phyloP scores from a whole-genome alignment of 129 eudicot species.

The Oenanthe sinensis region DNA sequence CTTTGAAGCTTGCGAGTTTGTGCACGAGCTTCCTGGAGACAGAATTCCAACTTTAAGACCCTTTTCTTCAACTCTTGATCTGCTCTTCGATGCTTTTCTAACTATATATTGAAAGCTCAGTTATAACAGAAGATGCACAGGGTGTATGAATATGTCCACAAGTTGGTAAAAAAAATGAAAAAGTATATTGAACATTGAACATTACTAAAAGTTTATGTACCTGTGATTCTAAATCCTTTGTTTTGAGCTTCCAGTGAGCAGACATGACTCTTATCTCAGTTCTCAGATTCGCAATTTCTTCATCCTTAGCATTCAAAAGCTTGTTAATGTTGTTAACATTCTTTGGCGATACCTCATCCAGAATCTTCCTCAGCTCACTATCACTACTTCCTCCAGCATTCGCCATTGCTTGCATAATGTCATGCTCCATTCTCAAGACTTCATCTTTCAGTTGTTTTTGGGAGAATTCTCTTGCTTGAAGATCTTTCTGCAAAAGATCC shows the following conservation, averaged over 20 bases:
- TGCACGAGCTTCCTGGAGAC: constrained; percentile 95
- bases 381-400: constrained; percentile 60
- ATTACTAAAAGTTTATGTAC: constrained; percentile 18
- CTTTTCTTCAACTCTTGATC: constrained; percentile 92
- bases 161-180: not conserved
- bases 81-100: constrained; percentile 88
- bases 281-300: constrained; percentile 62
- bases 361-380: constrained; percentile 58
- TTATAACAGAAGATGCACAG: not conserved
- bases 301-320: constrained; percentile 68
- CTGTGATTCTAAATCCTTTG: constrained; percentile 81
- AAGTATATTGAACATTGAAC: not conserved
- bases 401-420: constrained; percentile 71
- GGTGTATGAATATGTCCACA: not conserved
- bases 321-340: constrained; percentile 61
- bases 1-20: constrained; percentile 96
- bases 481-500: constrained; percentile 76
- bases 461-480: constrained; percentile 65
- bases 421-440: constrained; percentile 74
- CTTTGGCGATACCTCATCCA: constrained; percentile 81
- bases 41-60: constrained; percentile 85
- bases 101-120: constrained; percentile 28
- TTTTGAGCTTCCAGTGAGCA: constrained; percentile 87
- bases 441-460: constrained; percentile 91
- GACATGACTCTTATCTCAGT: constrained; percentile 78